Evolutionary conservation across 2,329 filamentous ascomycete species (phyloP), one percentile per base, ranked within the genome.

Genomic region (Tricladium varicosporioides): DNA sequence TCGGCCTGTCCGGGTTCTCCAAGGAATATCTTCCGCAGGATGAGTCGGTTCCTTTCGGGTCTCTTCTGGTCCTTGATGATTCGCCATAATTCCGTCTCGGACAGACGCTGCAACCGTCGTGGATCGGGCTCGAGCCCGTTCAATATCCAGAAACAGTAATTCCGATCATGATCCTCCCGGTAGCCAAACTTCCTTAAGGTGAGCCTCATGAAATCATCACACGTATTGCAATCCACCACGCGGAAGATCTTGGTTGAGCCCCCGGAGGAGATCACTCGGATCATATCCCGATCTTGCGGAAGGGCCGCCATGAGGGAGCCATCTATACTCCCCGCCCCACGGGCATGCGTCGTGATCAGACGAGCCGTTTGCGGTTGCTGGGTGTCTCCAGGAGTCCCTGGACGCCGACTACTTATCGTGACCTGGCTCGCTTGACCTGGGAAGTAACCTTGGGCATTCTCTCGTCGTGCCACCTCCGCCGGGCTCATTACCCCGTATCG

Each of bases 81-180:
- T 59, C 91, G 86, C 81, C 94, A 89, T 10, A 99, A 78, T 71
- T 99, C 94, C 4, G 85, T 87, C 68, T 99, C 94, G 33, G 87
- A 87, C 42, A 97, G 79, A 50, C 90, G 86, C 59, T 92, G 86
- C 71, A 91, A 95, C 69, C 92, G 86, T 50, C 81, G 83, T 31
- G 91, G 88, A 64, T 94, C 88, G 1, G 92, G 87, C 48, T 97
- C 91, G 42, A 91, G 78, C 51, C 92, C 93, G 63, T 91, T 87
- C 57, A 97, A 79, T 1, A 96, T 88, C 79, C 94, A 97, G 76
- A 99, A 97, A 76, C 92, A 97, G 75, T 96, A 97, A 69, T 95
- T 96, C 67, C 92, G 85, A 71, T 94, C 89, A 68, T 97, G 92
- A 61, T 93, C 90, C 69, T 96, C 92, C 18, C 92, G 89, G 31